Base-by-base conservation (phyloP, 2,329 filamentous ascomycete species). In the Leptodontidium sp. region DNA sequence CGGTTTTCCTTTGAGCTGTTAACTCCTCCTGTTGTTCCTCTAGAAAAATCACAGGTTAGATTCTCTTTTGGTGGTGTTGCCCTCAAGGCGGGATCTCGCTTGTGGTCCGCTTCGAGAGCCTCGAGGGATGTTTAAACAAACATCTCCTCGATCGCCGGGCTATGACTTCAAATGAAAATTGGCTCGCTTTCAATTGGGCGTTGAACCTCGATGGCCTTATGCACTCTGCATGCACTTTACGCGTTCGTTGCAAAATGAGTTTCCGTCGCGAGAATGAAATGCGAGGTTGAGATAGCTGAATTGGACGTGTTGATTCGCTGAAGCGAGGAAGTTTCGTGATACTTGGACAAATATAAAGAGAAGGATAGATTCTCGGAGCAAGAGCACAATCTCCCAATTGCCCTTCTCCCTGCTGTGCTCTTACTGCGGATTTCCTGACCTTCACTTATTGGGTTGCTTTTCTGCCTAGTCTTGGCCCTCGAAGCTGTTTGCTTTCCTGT, bases 201-300 rank as follows among this genome's bases (percentile, higher is more conserved):
- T 57, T 32, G 24, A 52, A 14, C 40, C 38, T 55, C 38, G 14
- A 12, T 61, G 43, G 59, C 49, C 26, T 52, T 38, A 59, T 73
- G 67, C 67, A 52, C n/a, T 47, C 73, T 73, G 72, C 71, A 72
- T 63, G 68, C 69, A 73, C 70, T 73, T 67, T 70, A 70, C 70
- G 67, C 66, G 67, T 66, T 65, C 40, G 49, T 52, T 64, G 15
- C 52, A 17, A 55, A 38, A 40, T 63, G 45, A 59, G 24, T 61
- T 29, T 53, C 50, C 40, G 40, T 62, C 66, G 69, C 62, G 61
- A 49, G 59, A 57, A 35, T 26, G 47, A 63, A 50, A 52, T 35
- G 47, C 43, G 29, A 12, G 35, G 29, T 61, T 67, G 57, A 57
- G 40, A 47, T 7, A 15, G 12, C n/a, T 32, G 68, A 68, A 69